Base-by-base conservation (phyloP, 2,329 filamentous ascomycete species). In the Apiospora malaysiana region DNA sequence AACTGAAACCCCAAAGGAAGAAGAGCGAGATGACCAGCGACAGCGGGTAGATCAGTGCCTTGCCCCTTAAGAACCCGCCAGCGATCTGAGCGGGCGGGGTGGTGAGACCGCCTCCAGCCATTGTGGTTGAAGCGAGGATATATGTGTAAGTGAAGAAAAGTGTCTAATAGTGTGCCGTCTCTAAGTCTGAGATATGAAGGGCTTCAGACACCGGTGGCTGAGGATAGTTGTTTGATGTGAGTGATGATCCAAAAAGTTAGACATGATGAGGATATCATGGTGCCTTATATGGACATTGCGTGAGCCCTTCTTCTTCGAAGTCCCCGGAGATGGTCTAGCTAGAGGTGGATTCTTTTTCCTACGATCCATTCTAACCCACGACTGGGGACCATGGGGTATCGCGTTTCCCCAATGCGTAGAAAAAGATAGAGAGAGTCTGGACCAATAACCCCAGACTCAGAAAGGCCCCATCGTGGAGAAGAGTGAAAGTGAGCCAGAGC, bases 1-100 rank as follows among this genome's bases (percentile, higher is more conserved):
- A 89, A 25, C 82, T 83, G 78, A 88, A 89, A 37, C 88, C 87
- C 89, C 89, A 91, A 23, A 92, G 84, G 78, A 91, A 91, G 82
- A 91, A 91, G 0, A 91, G 80, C 66, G 90, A 82, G 0, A 89
- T 91, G 68, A 93, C 91, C 18, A 73, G 87, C 74, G 76, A 84
- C 66, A 87, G 82, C 12, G 86, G 86, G 73, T 85, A 81, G 76
- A 87, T 84, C 69, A 86, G 82, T 18, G 75, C 76, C 46, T 70
- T 76, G 66, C 79, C 81, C 79, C 71, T 81, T 78, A 72, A 79
- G 77, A 80, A 83, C 71, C 82, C 82, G 67, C 81, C 79, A 68
- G 78, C 77, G 40, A 84, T 76, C 42, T 78, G 75, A 40, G 81
- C 79, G 37, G 79, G 76, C 67, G 77, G 77, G 45, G 82, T 78